Base-by-base conservation (phyloP, 768 basidiomycete genomes). In the Pilatotrama ljubarskyi region DNA sequence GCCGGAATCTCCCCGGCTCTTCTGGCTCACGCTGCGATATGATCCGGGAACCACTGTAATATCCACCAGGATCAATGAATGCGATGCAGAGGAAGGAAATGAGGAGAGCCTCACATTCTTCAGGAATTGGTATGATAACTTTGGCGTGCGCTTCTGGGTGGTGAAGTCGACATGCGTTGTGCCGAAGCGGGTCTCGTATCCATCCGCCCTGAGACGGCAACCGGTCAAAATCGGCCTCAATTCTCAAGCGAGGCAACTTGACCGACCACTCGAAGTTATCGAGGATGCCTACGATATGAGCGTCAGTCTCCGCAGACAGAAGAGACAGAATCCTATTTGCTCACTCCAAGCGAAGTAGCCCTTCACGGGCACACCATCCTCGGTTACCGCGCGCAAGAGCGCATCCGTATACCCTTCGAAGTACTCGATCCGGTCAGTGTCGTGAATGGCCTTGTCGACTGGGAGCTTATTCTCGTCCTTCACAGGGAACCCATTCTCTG, bases 201-300 rank as follows among this genome's bases (percentile, higher is more conserved):
- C 78, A 40, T 78, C 73, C 6, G 73, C 75, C 73, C 73, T 64
- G 36, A 10, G 9, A 32, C 3, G 13, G 10, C 35, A 29, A 29
- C 11, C 2, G 4, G 22, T 41, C 18, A 17, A 15, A 17, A 14
- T 14, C 32, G 43, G 6, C 2, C 17, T 24, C 22, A 47, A 26
- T 4, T 1, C 9, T 10, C 0, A 14, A 2, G 2, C 36, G 13
- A 11, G 18, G 50, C 18, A 29, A 5, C 36, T 11, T 15, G 20
- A 22, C 56, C 18, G 51, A 72, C 78, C 79, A 80, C 67, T 80
- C 79, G 52, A 78, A 80, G 63, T 79, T 80, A 62, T 80, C 76
- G 15, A 77, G 67, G 43, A 78, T 60, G 63, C 74, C 74, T 73
- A 59, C 29, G 48, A 24, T 6, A 20, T 35, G 38, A 40, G 49